Conservation (phyloP, 305 asterid genomes). For the Fraxinus ornus region DNA sequence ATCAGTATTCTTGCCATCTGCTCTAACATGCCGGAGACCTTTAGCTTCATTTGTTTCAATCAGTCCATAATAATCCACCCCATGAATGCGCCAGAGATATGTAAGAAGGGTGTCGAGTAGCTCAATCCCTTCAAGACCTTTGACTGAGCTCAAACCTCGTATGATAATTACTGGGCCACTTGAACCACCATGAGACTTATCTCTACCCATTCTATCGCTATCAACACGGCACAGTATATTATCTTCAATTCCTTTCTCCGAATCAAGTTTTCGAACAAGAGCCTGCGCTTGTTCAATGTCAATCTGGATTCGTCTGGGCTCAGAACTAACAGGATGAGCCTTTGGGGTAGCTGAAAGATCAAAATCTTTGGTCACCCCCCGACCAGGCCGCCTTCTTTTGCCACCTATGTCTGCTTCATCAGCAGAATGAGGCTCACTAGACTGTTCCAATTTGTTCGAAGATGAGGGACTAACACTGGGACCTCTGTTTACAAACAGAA, state of each 20-base stretch:
- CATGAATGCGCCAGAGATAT: constrained; percentile 98
- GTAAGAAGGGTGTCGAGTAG: constrained; percentile 89
- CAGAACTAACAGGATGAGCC: constrained; percentile 80
- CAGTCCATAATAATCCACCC: constrained; percentile 89
- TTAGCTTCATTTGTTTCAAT: constrained; percentile 78
- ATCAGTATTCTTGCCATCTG: constrained; percentile 55
- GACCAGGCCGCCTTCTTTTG: constrained; percentile 70
- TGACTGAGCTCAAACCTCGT: constrained; percentile 70
- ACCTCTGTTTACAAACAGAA: constrained; percentile 53
- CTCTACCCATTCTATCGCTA: constrained; percentile 76
- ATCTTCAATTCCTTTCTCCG: constrained; percentile 86
- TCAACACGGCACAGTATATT: constrained; percentile 72
- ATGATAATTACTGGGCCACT: constrained; percentile 85
- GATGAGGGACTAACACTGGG: constrained; percentile 66
- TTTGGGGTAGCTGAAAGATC: constrained; percentile 76
- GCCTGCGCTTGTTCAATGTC: constrained; percentile 81
- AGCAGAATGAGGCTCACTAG: constrained; percentile 70
- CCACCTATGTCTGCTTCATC: constrained; percentile 72
- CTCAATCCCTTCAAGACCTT: constrained; percentile 94
- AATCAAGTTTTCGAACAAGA: constrained; percentile 78
- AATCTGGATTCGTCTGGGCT: constrained; percentile 64
- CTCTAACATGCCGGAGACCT: constrained; percentile 84
- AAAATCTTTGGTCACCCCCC: constrained; percentile 58
- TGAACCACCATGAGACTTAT: constrained; percentile 82
- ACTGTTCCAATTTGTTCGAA: constrained; percentile 61